Evolutionary conservation across 371 early-diverging fungal species (phyloP).

Genomic region (Mucor piriformis): DNA sequence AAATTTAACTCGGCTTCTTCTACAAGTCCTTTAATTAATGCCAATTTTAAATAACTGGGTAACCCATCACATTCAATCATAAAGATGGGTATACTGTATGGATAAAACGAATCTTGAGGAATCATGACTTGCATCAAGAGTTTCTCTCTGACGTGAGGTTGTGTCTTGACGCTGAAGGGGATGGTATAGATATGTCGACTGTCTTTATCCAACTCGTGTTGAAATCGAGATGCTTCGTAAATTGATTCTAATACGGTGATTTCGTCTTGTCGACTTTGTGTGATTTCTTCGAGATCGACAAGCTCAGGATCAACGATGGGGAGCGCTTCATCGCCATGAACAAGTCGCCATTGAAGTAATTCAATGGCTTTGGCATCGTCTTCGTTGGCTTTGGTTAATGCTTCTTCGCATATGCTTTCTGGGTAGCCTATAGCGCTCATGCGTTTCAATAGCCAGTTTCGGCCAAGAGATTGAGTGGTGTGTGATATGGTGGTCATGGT

Average conservation of each 20-base stretch:
- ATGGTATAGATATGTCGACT: constrained; percentile 25
- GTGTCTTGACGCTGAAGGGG: constrained; percentile 19
- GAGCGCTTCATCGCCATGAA: constrained; percentile 36
- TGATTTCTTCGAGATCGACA: constrained; percentile 39
- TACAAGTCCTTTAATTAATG: constrained; percentile 62
- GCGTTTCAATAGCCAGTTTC: constrained; percentile 68
- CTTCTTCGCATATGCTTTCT: constrained; percentile 47
- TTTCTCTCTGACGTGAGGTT: constrained; percentile 23
- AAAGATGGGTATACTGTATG: constrained; percentile 66
- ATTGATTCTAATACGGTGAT: constrained; percentile 67
- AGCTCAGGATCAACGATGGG: constrained; percentile 30
- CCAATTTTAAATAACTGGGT: constrained; percentile 75
- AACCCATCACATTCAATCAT: constrained; percentile 61
- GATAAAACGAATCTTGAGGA: constrained; percentile 60
- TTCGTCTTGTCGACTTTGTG: constrained; percentile 54
- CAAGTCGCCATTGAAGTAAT: constrained; percentile 45
- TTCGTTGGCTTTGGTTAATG: constrained; percentile 42
- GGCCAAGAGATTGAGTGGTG: constrained; percentile 56
- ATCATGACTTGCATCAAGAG: constrained; percentile 43
- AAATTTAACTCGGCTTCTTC: constrained; percentile 51
- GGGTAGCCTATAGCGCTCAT: constrained; percentile 69
- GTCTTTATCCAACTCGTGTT: constrained; percentile 24
- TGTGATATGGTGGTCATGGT: constrained; percentile 64
- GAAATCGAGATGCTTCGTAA: constrained; percentile 49
- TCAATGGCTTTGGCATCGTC: constrained; percentile 62